Conservation (phyloP, 352 stramenopile genomes). For the Phytophthora citrophthora region DNA sequence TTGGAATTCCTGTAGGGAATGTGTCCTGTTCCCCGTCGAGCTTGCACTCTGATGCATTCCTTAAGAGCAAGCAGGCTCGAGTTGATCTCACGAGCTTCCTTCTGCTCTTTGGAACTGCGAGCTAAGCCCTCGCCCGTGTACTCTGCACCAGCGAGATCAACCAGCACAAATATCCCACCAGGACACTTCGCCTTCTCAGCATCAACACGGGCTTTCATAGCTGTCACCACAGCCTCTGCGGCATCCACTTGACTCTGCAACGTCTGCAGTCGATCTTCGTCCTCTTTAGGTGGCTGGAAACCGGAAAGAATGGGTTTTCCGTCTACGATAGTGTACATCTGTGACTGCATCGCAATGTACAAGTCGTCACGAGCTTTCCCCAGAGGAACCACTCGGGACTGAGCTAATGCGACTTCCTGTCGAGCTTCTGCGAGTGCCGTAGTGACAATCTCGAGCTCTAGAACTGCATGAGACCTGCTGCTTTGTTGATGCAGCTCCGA, state of each 20-base stretch:
- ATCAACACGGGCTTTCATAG: slow-evolving; percentile 19
- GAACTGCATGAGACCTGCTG: slow-evolving; percentile 54
- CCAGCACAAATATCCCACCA: slow-evolving; percentile 52
- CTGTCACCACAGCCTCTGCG: slow-evolving; percentile 26
- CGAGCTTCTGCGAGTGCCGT: slow-evolving; percentile 40
- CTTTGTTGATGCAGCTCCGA: slow-evolving; percentile 62
- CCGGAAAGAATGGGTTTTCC: slow-evolving; percentile 33
- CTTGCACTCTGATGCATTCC: slow-evolving; percentile 50
- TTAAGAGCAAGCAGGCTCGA: slow-evolving; percentile 57
- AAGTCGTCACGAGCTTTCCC: slow-evolving; percentile 59
- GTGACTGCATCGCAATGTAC: slow-evolving; percentile 53
- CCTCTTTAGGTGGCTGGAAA: slow-evolving; percentile 25
- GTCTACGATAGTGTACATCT: slow-evolving; percentile 38
- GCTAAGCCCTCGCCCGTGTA: slow-evolving; percentile 52
- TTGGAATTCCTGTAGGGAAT: slow-evolving; percentile 52
- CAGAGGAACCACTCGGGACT: slow-evolving; percentile 46
- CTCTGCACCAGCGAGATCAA: slow-evolving; percentile 60
- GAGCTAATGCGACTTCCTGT: slow-evolving; percentile 29
- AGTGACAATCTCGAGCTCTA: slow-evolving; percentile 67
- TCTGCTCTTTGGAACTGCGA: slow-evolving; percentile 20
- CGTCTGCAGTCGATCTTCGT: slow-evolving; percentile 22
- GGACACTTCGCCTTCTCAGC: slow-evolving; percentile 17
- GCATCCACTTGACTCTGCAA: slow-evolving; percentile 28
- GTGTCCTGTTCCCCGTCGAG: slow-evolving; percentile 13
- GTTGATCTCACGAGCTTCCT: slow-evolving; percentile 40